Base-by-base conservation (phyloP, 1,284 basidiomycete species). In the Stygiomarasmius scandens region DNA sequence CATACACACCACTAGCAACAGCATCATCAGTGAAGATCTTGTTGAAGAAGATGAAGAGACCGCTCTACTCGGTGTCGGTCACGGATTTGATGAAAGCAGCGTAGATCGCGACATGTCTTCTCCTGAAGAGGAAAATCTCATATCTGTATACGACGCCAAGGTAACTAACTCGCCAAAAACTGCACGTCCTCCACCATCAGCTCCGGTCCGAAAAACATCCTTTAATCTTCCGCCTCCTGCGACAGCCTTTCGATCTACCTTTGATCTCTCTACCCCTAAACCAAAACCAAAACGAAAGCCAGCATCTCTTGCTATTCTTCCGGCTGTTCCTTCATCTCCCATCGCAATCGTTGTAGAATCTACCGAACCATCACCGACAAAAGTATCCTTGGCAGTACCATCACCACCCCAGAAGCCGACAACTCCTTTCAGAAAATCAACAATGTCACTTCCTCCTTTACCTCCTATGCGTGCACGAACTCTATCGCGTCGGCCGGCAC, bases 41-140 rank as follows among this genome's bases (percentile, higher is more conserved):
- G 83, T 92, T 19, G 91, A 92, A 66, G 89, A 90, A 62, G 89
- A 91, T 29, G 90, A 92, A 66, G 88, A 92, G 63, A 74, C 81
- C 55, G 87, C 85, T 55, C 72, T 91, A 1, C 75, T 90, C 29
- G 86, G 86, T 48, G 70, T 88, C n/a, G 83, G 86, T 49, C 81
- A 85, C 56, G 81, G 82, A 22, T 90, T 89, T 64, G 86, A 89
- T 36, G 72, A 71, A 34, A 73, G 74, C 8, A 75, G 72, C 57
- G 65, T 67, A n/a, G 76, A 75, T 54, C 68, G 68, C 36, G 74
- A 69, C 44, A 46, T 70, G 1, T 71, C 73, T 32, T 65, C 72
- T 25, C 77, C 79, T 16, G 77, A 80, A 55, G 76, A 78, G 54
- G 64, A 62, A 66, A 72, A 50, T 60, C 78, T 34, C 22, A 75